Conservation (phyloP, 2,329 filamentous ascomycete genomes). For the Diplocarpon mali region DNA sequence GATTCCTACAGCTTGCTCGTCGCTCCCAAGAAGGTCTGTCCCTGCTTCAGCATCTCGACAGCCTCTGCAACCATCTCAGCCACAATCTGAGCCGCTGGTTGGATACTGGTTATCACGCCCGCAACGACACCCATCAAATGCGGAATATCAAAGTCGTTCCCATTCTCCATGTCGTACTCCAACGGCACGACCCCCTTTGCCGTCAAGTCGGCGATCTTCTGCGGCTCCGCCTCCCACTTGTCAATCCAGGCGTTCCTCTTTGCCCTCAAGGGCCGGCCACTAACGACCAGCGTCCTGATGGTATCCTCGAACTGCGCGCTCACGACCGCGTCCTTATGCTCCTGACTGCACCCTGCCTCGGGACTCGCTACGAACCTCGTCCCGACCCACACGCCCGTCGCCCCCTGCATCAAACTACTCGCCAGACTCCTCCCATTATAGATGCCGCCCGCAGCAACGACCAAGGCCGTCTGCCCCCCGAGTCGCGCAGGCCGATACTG, state of each 20-base stretch:
- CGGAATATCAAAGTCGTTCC: slow-evolving; percentile 72
- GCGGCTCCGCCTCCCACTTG: slow-evolving; percentile 66
- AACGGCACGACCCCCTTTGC: slow-evolving; percentile 70
- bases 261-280: slow-evolving; percentile 70
- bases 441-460: slow-evolving; percentile 84
- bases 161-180: slow-evolving; percentile 71
- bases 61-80: slow-evolving; percentile 79
- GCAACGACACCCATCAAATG: slow-evolving; percentile 93
- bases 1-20: slow-evolving; percentile 28
- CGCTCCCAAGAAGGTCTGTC: slow-evolving; percentile 45
- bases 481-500: slow-evolving; percentile 47
- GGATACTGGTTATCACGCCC: slow-evolving; percentile 62
- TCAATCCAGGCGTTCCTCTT: slow-evolving; percentile 75
- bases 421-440: slow-evolving; percentile 74
- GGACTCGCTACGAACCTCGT: slow-evolving; percentile 78
- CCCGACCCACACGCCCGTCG: slow-evolving; percentile 84
- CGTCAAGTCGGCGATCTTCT: slow-evolving; percentile 65
- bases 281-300: slow-evolving; percentile 69
- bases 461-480: slow-evolving; percentile 59
- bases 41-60: slow-evolving; percentile 52
- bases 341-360: slow-evolving; percentile 70
- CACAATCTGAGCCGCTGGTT: slow-evolving; percentile 78
- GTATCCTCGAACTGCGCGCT: slow-evolving; percentile 71
- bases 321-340: slow-evolving; percentile 79
- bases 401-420: slow-evolving; percentile 75